Evolutionary conservation across 306 rosid species (phyloP), one percentile per base, ranked within the genome.

Genomic region (Glycyrrhiza uralensis): DNA sequence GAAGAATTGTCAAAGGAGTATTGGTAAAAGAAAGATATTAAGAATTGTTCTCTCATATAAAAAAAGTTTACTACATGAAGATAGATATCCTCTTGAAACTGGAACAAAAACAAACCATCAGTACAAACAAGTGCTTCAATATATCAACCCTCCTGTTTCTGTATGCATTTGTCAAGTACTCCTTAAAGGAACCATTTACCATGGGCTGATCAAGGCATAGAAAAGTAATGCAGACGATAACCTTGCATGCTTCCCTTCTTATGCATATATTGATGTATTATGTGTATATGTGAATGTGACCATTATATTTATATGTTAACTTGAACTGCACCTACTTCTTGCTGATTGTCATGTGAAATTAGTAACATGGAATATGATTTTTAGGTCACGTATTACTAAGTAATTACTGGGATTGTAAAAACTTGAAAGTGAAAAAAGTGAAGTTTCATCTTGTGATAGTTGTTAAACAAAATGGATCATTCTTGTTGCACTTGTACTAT

Each of bases 61-160:
- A 35, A 47, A 24, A 29, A 36, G 64, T 19, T 42, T 30, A 18
- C 32, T 33, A 55, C 22, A 50, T 35, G 19, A 30, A 28, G 45
- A 36, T 47, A 23, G 55, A 15, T 44, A 30, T 22, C 42, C 57
- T 47, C 46, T 49, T 71, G 45, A 42, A 20, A 51, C 50, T 4
- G 58, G 42, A 28, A 4, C 22, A 42, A 39, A 52, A 29, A 5
- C n/a, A 17, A 29, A 62, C 9, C 24, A 33, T 19, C 47, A 45
- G 15, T 24, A 56, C 45, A 33, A 28, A 66, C 39, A 42, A 39
- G 23, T 38, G 54, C 58, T 36, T 73, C 65, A 79, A 19, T 66
- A 6, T 35, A 13, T 1, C 10, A 61, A 8, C 15, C n/a, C 29
- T 46, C 30, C 12, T 45, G 55, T 46, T 26, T 11, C 56, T 33